phyloP scores from a whole-genome alignment of 306 rosid species.

The Dalbergia cochinchinensis region DNA sequence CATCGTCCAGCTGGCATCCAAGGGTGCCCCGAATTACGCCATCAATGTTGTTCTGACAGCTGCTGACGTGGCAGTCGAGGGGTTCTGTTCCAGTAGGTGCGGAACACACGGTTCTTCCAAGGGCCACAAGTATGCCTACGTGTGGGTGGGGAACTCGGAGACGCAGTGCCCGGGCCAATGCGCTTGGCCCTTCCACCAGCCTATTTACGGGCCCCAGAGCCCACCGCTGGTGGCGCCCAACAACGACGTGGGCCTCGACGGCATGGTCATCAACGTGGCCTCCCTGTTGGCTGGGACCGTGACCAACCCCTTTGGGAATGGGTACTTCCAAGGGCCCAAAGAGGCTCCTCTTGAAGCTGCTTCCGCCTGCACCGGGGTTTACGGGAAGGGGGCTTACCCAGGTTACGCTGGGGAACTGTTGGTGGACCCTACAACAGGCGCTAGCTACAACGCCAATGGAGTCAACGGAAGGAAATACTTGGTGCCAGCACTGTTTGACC shows the following conservation, averaged over 20 bases:
- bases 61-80: slow-evolving; percentile 58
- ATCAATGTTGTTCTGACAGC: slow-evolving; percentile 68
- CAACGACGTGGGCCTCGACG: slow-evolving; percentile 78
- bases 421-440: slow-evolving; percentile 56
- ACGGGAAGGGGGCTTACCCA: slow-evolving; percentile 71
- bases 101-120: slow-evolving; percentile 60
- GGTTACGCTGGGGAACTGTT: slow-evolving; percentile 64
- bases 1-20: slow-evolving; percentile 55
- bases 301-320: slow-evolving; percentile 70
- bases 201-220: slow-evolving; percentile 66
- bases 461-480: slow-evolving; percentile 61
- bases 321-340: slow-evolving; percentile 69
- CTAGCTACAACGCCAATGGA: slow-evolving; percentile 69
- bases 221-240: slow-evolving; percentile 67
- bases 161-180: slow-evolving; percentile 76
- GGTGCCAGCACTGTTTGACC: slow-evolving; percentile 70
- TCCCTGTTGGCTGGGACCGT: slow-evolving; percentile 63
- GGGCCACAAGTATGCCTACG: slow-evolving; percentile 48
- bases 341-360: slow-evolving; percentile 76
- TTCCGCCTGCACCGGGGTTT: slow-evolving; percentile 68
- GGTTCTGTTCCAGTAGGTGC: slow-evolving; percentile 66
- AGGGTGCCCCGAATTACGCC: slow-evolving; percentile 48
- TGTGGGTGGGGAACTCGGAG: slow-evolving; percentile 78
- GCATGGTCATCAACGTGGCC: slow-evolving; percentile 67
- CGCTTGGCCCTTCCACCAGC: slow-evolving; percentile 76